Base-by-base conservation (phyloP, 2,329 filamentous ascomycete species). In the Apiospora rasikravindrae region DNA sequence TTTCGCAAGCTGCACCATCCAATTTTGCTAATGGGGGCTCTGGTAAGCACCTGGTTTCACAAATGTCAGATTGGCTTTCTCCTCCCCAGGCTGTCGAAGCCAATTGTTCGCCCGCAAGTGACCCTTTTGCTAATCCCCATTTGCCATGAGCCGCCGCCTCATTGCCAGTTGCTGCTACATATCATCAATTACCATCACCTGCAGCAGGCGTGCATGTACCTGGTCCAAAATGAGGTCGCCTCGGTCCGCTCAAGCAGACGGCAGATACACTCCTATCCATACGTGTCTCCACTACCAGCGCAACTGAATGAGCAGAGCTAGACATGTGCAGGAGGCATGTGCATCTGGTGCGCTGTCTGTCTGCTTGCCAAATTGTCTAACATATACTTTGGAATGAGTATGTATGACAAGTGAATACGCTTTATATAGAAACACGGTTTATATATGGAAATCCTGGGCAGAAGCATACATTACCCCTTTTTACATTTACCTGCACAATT, bases 211-310 rank as follows among this genome's bases (percentile, higher is more conserved):
- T 61, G 53, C 53, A 61, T 37, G 29, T 61, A 61, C 16, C 16
- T 37, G 16, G 53, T 22, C 51, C 13, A 33, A 33, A 37, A 61
- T 8, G 53, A 37, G 29, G 53, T 37, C 53, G 26, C 29, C 26
- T 14, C 19, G 49, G 5, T n/a, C 22, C 19, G 45, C 24, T 24
- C 51, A 57, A 26, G 14, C 26, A 33, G 24, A 11, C 29, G 19
- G 29, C 53, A 57, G 26, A n/a, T 64, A 13, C 33, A 40, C 11
- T 22, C 45, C 19, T n/a, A n/a, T n/a, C 40, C 33, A 51, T 22
- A 64, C 57, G 57, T 40, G 57, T 64, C 33, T 64, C 57, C 57
- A 64, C 57, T n/a, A 64, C n/a, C 33, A 64, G 33, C 57, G 57
- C 3, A 64, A 64, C 57, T 24, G 57, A 40, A n/a, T 37, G 57